phyloP scores from a whole-genome alignment of 1,139 yeast species.

The Saccharomyces pastorianus region DNA sequence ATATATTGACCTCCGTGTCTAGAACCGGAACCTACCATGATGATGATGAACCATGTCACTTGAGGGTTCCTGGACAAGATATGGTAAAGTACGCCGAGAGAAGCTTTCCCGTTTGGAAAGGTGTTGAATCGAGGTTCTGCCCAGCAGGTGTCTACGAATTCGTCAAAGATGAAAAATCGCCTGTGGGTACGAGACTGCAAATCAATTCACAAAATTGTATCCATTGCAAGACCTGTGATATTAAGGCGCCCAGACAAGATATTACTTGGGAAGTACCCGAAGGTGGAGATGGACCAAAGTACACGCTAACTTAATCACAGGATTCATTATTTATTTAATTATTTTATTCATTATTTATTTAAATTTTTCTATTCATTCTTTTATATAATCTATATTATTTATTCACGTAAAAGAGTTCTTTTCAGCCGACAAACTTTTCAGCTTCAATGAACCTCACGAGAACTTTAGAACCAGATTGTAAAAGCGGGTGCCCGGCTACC shows the following conservation, averaged over 20 bases:
- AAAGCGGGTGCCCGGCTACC: conserved; percentile 88
- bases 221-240: conserved; percentile 97
- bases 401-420: conserved; percentile 5
- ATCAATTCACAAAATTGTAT: conserved; percentile 95
- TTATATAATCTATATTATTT: conserved; percentile 1
- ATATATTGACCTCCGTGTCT: conserved; percentile 82
- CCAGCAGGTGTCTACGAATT: conserved; percentile 98
- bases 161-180: conserved; percentile 51
- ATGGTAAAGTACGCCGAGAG: conserved; percentile 55
- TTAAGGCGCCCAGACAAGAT: conserved; percentile 90
- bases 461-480: conserved; percentile 83
- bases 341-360: not conserved
- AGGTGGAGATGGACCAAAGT: conserved; percentile 97
- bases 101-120: conserved; percentile 69
- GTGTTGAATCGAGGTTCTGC: conserved; percentile 85
- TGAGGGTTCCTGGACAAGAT: conserved; percentile 71
- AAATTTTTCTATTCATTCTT: not conserved
- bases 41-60: conserved; percentile 87
- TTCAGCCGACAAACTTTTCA: conserved; percentile 37
- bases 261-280: conserved; percentile 94
- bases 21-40: conserved; percentile 95
- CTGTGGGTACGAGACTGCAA: conserved; percentile 70
- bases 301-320: conserved; percentile 34
- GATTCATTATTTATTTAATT: not conserved
- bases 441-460: conserved; percentile 83